phyloP scores from a whole-genome alignment of 768 basidiomycete genomes.

The Russula griseocarnosa region DNA sequence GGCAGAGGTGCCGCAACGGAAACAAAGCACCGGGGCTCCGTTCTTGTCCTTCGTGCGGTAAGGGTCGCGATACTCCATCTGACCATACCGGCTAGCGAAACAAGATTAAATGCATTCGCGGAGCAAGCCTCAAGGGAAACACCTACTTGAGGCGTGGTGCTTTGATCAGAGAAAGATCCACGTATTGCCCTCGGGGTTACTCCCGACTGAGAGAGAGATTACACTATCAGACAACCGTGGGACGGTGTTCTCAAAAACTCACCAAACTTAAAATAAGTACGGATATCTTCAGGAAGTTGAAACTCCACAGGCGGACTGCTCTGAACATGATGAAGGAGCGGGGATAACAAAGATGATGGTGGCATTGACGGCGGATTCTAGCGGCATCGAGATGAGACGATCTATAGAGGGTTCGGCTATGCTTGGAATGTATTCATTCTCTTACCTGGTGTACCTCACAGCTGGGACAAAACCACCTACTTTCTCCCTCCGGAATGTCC shows the following conservation, averaged over 20 bases:
- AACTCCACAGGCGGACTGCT: constrained; percentile 73
- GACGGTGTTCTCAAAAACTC: constrained; percentile 19
- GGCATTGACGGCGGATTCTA: constrained; percentile 69
- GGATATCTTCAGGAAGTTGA: constrained; percentile 80
- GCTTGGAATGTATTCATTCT: constrained; percentile 29
- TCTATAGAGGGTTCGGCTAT: constrained; percentile 20
- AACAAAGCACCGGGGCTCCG: constrained; percentile 82
- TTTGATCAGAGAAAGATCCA: constrained; percentile 73
- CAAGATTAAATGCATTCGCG: constrained; percentile 12
- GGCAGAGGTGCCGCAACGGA: constrained; percentile 81
- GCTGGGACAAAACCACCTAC: constrained; percentile 74
- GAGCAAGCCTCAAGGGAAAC: constrained; percentile 19
- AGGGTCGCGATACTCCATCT: constrained; percentile 88
- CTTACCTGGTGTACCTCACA: constrained; percentile 64
- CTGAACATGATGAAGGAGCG: constrained; percentile 68
- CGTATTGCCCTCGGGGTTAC: constrained; percentile 79
- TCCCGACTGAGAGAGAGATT: constrained; percentile 53
- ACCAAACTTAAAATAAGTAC: constrained; percentile 86
- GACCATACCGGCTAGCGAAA: constrained; percentile 66
- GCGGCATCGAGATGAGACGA: constrained; percentile 21
- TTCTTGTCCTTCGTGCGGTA: constrained; percentile 83
- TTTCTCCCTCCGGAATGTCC: constrained; percentile 74
- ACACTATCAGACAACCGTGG: constrained; percentile 3
- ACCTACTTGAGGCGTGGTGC: constrained; percentile 80
- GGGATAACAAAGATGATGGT: constrained; percentile 61